Base-by-base conservation (phyloP, 2,329 filamentous ascomycete genomes). In the Metarhizium anisopliae region DNA sequence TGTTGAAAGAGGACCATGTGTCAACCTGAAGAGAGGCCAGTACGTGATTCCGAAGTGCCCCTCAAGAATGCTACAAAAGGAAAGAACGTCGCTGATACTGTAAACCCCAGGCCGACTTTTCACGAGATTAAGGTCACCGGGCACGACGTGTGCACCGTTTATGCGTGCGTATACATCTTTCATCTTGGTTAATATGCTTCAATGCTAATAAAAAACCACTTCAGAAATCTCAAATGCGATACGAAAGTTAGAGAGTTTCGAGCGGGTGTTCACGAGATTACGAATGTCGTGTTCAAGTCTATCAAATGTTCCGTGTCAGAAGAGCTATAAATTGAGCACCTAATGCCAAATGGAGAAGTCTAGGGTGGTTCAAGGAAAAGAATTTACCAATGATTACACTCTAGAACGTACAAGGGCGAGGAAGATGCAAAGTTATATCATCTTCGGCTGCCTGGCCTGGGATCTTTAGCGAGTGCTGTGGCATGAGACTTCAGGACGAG, bases 301-400 rank as follows among this genome's bases (percentile, higher is more conserved):
- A 40, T 40, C 36, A 40, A 40, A 40, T 40, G 36, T 1, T 0
- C 36, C 36, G 6, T 11, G 10, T 11, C 36, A 11, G 36, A 40
- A 14, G 36, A 40, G 25, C 25, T 25, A 25, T 25, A 25, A 25
- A 25, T 25, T 4, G 25, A 25, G 1, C 25, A 25, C 1, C 25
- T 1, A 4, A 25, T 4, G 25, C 25, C 25, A 25, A 1, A 4
- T 25, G 4, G 25, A 25, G 25, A 25, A 25, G 25, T 1, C 25
- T 3, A 25, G 1, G 25, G 0, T 25, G 4, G 25, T 25, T 25
- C 25, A 25, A 25, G 25, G 1, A 25, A 25, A 25, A 25, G 3
- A 25, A 1, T 4, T 25, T 0, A 25, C 25, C 3, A 25, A 25
- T 1, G 1, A 4, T 25, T 25, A 1, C 1, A 25, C 25, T 4